Conservation (phyloP, 352 stramenopile genomes). For the Lagenidium giganteum region DNA sequence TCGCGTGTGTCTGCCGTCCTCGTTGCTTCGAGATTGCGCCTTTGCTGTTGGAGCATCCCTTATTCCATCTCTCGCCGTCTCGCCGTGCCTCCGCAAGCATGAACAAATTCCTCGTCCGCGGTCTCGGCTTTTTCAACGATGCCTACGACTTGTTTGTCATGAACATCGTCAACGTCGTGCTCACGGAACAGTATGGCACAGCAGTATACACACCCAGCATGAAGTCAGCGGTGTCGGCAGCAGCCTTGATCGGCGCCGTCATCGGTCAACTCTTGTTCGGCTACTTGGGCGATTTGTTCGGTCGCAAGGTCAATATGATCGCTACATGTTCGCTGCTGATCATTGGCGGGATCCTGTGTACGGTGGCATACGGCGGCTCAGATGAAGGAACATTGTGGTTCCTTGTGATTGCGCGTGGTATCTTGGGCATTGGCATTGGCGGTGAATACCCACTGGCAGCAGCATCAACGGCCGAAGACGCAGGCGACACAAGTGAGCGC, state of each 20-base stretch:
- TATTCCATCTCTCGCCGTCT: too few relatives aligned
- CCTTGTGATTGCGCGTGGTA: conserved; percentile 25
- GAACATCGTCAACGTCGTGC: conserved; percentile 43
- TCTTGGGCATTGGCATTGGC: conserved; percentile 33
- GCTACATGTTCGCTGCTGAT: conserved; percentile 29
- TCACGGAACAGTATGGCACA: conserved; percentile 29
- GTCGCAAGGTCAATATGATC: conserved; percentile 32
- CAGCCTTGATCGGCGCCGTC: conserved; percentile 24
- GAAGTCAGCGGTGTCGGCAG: conserved; percentile 27
- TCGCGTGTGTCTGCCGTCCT: too few relatives aligned
- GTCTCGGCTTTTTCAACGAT: conserved; percentile 43
- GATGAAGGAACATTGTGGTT: conserved; percentile 27
- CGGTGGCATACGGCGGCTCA: conserved; percentile 23
- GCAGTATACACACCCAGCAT: conserved; percentile 26
- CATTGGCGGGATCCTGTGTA: conserved; percentile 27
- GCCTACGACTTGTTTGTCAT: conserved; percentile 46
- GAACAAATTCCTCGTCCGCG: conserved; percentile 34
- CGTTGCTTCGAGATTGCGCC: too few relatives aligned
- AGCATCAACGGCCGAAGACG: conserved; percentile 27
- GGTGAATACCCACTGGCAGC: conserved; percentile 31
- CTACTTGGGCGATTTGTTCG: conserved; percentile 28
- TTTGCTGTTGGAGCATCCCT: too few relatives aligned
- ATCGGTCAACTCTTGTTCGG: conserved; percentile 34
- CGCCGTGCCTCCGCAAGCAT: conserved; percentile 15
- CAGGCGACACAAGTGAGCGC: conserved; percentile 17